A percentile compares a stretch with the other conserved stretches of the same genome.
Conservation (phyloP, 805 yeast genomes). For the Diddensiella caesifluorescens region DNA sequence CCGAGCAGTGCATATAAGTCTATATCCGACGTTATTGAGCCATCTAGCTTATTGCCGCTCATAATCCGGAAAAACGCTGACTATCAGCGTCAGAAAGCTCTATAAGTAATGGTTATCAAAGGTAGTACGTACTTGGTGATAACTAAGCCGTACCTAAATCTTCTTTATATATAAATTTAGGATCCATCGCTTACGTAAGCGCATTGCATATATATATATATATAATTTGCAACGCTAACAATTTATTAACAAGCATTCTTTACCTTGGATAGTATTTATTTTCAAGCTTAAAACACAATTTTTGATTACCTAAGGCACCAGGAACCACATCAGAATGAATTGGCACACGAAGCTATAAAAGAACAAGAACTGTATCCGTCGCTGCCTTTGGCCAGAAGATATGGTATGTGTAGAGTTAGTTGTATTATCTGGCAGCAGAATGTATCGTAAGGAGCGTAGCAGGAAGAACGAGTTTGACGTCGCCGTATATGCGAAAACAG, state of each 20-base stretch:
- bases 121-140: no score
- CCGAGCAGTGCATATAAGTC: constrained; percentile 24
- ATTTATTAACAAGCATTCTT: no score
- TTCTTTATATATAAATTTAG: no score
- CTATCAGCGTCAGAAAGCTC: no score
- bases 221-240: no score
- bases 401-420: constrained; percentile 42
- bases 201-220: no score
- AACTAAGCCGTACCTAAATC: no score
- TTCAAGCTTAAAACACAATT: no score
- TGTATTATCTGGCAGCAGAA: constrained; percentile 58
- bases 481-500: constrained; percentile 46
- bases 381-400: constrained; percentile 62
- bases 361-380: constrained; percentile 82
- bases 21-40: constrained; percentile 12
- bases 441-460: constrained; percentile 53
- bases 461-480: constrained; percentile 50
- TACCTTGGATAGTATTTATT: no score
- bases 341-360: constrained; percentile 80
- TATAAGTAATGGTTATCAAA: no score
- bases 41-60: neutral
- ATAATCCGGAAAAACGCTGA: no score
- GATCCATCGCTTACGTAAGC: no score
- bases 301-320: constrained; percentile 39
- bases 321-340: constrained; percentile 65